Evolutionary conservation across 768 basidiomycete genomes (phyloP).

Genomic region (Coprinopsis cinerea): DNA sequence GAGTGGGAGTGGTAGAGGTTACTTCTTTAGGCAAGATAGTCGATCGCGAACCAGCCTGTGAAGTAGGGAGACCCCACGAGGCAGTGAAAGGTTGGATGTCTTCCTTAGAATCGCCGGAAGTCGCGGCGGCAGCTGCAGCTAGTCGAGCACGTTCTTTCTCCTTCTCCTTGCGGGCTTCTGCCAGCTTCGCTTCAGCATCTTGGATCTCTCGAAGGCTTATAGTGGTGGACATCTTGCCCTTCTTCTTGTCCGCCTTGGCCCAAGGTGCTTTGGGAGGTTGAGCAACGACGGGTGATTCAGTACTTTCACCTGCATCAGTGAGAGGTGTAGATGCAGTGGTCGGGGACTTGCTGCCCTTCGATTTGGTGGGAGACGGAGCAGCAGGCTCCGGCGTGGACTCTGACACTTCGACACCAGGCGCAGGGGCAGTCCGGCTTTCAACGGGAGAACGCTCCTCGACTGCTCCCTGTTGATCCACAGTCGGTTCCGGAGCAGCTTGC

Average conservation of each 20-base stretch:
- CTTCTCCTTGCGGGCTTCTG: conserved; percentile 64
- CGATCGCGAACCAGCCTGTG: conserved; percentile 61
- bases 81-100: conserved; percentile 58
- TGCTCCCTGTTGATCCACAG: background rate
- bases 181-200: conserved; percentile 81
- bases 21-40: conserved; percentile 36
- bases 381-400: conserved; percentile 10
- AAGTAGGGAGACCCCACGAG: conserved; percentile 84
- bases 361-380: conserved; percentile 13
- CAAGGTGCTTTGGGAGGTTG: conserved; percentile 12
- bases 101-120: conserved; percentile 38
- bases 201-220: conserved; percentile 91
- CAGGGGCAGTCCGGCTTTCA: too few relatives aligned
- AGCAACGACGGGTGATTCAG: conserved; percentile 1
- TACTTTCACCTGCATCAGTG: conserved; percentile 6
- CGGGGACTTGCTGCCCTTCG: conserved; percentile 5
- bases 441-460: too few relatives aligned
- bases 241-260: conserved; percentile 32
- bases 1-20: conserved; percentile 21
- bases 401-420: conserved; percentile 13
- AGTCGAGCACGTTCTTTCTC: conserved; percentile 67
- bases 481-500: background rate
- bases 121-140: conserved; percentile 37
- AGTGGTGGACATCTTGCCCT: conserved; percentile 62
- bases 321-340: conserved; percentile 4